These are phyloP conservation scores for Celoporthe dispersa DNA, from an alignment of 2,329 filamentous ascomycete species.

Conservation along the genomic window DNA sequence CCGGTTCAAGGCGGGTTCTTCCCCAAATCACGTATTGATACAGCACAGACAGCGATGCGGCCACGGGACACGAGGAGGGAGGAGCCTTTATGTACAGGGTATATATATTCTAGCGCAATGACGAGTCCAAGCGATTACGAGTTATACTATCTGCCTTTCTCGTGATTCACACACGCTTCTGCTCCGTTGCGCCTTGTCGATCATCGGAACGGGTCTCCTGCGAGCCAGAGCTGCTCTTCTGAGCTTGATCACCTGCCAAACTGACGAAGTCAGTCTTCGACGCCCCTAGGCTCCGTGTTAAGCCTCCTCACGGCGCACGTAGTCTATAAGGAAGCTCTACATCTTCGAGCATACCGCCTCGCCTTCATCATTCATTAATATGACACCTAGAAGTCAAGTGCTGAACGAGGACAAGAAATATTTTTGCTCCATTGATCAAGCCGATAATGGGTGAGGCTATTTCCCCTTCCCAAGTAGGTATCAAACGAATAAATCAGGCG, in stretches of 20 bases:
- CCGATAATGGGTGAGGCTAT: neutral
- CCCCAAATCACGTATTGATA: neutral
- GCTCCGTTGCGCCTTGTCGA: neutral
- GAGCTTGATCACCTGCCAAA: neutral
- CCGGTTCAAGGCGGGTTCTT: neutral
- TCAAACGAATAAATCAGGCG: constrained; percentile 6
- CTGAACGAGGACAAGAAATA: neutral
- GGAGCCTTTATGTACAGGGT: neutral
- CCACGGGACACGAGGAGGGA: neutral
- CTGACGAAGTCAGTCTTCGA: neutral
- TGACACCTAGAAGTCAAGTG: neutral
- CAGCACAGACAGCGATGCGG: neutral
- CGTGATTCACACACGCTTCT: neutral
- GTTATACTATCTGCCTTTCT: neutral
- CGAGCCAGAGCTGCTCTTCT: neutral
- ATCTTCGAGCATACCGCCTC: neutral
- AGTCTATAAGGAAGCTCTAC: neutral
- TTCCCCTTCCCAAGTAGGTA: constrained; percentile 10
- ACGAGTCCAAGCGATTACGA: neutral
- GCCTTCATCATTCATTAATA: neutral
- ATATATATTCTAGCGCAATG: neutral
- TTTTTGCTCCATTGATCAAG: neutral
- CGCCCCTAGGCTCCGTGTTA: neutral
- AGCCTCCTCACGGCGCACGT: neutral
- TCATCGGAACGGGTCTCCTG: neutral